Percentiles rank a stretch among this genome's conserved stretches.
These are phyloP conservation scores for Oryza rufipogon DNA, from an alignment of 176 grass and related monocot species.

Conservation along the genomic window DNA sequence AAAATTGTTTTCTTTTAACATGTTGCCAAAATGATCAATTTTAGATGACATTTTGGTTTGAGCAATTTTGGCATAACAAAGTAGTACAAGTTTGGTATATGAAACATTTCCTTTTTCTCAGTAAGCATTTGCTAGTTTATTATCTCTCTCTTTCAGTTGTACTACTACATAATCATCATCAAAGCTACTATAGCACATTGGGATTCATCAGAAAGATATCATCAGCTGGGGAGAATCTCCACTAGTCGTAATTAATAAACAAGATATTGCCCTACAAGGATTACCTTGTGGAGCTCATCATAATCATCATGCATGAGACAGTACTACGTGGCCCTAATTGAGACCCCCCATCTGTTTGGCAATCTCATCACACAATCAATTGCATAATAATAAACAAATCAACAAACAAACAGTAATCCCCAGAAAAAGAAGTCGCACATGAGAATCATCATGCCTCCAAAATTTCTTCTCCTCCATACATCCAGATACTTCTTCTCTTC, in stretches of 20 bases:
- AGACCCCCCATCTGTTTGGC: background rate
- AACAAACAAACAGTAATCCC: background rate
- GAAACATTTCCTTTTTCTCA: background rate
- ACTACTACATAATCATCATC: background rate
- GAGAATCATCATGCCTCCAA: background rate
- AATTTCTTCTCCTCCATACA: background rate
- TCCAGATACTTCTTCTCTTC: no score
- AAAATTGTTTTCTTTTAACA: background rate
- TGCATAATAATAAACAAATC: background rate
- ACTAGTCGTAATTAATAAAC: background rate
- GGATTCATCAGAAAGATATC: constrained; percentile 46
- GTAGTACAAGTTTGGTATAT: no score
- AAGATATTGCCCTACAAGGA: constrained; percentile 18
- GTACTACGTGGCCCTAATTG: background rate
- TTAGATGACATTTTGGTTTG: background rate
- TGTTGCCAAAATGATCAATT: background rate
- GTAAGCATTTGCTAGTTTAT: background rate
- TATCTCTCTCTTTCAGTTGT: background rate
- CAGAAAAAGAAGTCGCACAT: background rate
- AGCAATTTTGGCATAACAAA: background rate
- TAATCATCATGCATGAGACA: constrained; percentile 27
- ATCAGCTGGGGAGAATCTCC: constrained; percentile 46
- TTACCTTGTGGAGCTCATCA: constrained; percentile 29
- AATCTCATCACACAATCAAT: constrained; percentile 25
- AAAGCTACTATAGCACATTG: constrained; percentile 19